These are phyloP conservation scores for Nicotiana sylvestris DNA, from an alignment of 257 asterid genomes.

Conservation along the genomic window DNA sequence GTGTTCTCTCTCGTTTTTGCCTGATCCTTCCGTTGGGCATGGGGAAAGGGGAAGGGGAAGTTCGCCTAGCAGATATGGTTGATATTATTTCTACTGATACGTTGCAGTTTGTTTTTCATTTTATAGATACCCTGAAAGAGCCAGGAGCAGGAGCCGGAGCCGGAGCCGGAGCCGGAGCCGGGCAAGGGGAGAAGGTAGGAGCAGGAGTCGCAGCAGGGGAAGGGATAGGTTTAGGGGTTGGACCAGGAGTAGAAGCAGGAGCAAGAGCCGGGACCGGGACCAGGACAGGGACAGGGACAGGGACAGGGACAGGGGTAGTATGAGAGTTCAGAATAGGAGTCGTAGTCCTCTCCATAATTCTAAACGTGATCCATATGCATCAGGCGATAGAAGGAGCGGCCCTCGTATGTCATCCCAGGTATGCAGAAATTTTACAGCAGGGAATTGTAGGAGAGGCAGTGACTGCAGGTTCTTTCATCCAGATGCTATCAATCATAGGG, in stretches of 20 bases:
- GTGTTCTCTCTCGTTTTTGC: neutral
- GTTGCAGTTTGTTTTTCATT: conserved; percentile 13
- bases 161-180: conserved; percentile 30
- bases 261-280: conserved; percentile 40
- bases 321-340: conserved; percentile 43
- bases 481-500: conserved; percentile 27
- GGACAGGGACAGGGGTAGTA: conserved; percentile 38
- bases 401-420: conserved; percentile 50
- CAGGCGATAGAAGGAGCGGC: conserved; percentile 52
- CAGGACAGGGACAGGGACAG: conserved; percentile 41
- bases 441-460: conserved; percentile 73
- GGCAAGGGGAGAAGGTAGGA: conserved; percentile 39
- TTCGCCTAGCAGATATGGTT: neutral
- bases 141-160: conserved; percentile 29
- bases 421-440: conserved; percentile 61
- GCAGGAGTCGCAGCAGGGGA: conserved; percentile 37
- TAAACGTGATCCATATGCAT: conserved; percentile 44
- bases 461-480: conserved; percentile 72
- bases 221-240: conserved; percentile 44
- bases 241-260: conserved; percentile 56
- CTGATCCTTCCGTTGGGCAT: neutral
- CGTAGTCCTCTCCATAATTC: conserved; percentile 52
- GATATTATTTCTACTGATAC: neutral
- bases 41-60: neutral
- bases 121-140: conserved; percentile 31